Percentiles rank a stretch among this genome's conserved stretches.
Evolutionary conservation across 1,139 yeast species (phyloP).

Genomic region (Protomyces macrosporus): DNA sequence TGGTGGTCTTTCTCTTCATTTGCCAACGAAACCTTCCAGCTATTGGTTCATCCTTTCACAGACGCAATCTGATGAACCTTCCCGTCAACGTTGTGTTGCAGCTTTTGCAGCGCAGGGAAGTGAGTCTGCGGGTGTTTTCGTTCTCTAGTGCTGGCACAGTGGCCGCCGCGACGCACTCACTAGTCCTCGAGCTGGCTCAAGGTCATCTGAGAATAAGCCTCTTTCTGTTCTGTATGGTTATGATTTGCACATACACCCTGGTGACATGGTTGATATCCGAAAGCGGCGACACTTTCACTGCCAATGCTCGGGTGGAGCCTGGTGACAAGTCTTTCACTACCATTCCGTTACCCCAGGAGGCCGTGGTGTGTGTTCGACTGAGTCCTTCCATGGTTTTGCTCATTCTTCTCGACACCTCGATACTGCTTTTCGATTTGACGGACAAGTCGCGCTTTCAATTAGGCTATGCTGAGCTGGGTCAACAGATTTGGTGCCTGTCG

Average conservation of each 20-base stretch:
- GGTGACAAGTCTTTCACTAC: too few relatives aligned
- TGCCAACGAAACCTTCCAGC: not conserved
- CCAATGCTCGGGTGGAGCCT: not conserved
- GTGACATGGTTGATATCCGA: not conserved
- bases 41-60: not conserved
- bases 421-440: not conserved
- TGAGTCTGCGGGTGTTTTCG: not conserved
- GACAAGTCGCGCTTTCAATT: not conserved
- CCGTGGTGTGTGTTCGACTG: not conserved
- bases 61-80: not conserved
- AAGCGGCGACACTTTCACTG: not conserved
- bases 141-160: not conserved
- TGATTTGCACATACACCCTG: not conserved
- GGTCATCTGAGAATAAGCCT: not conserved
- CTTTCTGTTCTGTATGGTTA: not conserved
- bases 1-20: not conserved
- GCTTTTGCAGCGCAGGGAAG: not conserved
- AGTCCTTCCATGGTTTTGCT: not conserved
- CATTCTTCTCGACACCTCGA: not conserved
- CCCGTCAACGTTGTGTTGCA: not conserved
- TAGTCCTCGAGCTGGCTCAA: not conserved
- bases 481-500: not conserved
- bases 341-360: not conserved
- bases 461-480: not conserved
- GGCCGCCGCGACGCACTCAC: not conserved